These are phyloP conservation scores for Lentinus tigrinus DNA, from an alignment of 768 basidiomycete species.

Conservation along the genomic window DNA sequence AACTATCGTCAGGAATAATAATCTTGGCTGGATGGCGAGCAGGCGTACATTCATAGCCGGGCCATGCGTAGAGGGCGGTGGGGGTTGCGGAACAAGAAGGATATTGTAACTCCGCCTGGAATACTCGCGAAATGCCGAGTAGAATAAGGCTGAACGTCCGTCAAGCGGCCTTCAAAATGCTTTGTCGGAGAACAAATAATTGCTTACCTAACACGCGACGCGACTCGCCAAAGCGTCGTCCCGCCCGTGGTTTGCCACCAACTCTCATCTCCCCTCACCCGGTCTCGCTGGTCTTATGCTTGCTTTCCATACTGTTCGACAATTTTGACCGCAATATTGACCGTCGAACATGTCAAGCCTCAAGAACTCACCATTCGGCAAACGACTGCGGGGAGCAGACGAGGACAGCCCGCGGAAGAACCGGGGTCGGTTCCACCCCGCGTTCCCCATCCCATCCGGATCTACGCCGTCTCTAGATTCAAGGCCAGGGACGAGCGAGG, in stretches of 20 bases:
- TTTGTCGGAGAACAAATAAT: background rate
- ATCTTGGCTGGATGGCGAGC: slow-evolving; percentile 28
- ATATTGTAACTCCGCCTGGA: slow-evolving; percentile 28
- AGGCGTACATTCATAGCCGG: slow-evolving; percentile 40
- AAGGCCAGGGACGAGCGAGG: slow-evolving; percentile 53
- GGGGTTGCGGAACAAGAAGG: slow-evolving; percentile 27
- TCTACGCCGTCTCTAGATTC: slow-evolving; percentile 60
- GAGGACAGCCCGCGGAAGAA: slow-evolving; percentile 52
- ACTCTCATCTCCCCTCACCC: slow-evolving; percentile 4
- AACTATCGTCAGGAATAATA: slow-evolving; percentile 9
- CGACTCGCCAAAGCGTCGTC: slow-evolving; percentile 21
- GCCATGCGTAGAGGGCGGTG: slow-evolving; percentile 28
- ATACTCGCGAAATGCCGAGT: slow-evolving; percentile 11
- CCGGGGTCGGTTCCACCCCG: slow-evolving; percentile 50
- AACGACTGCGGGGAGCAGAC: slow-evolving; percentile 70
- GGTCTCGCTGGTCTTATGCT: slow-evolving; percentile 18
- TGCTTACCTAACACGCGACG: slow-evolving; percentile 25
- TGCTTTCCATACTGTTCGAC: slow-evolving; percentile 13
- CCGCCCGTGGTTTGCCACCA: slow-evolving; percentile 16
- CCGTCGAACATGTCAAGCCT: slow-evolving; percentile 60
- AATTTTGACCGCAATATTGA: background rate
- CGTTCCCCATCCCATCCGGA: slow-evolving; percentile 49
- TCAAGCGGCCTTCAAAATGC: background rate
- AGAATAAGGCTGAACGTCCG: background rate
- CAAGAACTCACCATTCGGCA: slow-evolving; percentile 84